Conservation (phyloP, 1,284 basidiomycete genomes). For the Ceratobasidium sp. region DNA sequence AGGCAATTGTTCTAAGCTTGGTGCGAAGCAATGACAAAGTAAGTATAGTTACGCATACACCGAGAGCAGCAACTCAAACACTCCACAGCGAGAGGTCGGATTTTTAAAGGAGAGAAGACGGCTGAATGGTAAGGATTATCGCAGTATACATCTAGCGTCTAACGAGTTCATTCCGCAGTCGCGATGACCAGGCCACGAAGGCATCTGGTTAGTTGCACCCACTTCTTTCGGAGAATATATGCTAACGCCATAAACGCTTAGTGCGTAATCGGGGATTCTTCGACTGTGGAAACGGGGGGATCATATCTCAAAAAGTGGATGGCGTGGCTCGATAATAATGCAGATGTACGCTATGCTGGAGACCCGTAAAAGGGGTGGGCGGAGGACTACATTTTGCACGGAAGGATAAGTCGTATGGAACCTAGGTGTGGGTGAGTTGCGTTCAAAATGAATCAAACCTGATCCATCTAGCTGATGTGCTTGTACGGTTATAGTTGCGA, state of each 20-base stretch:
- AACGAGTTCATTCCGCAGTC: conserved; percentile 59
- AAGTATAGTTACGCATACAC: conserved; percentile 43
- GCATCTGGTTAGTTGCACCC: conserved; percentile 72
- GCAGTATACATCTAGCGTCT: conserved; percentile 20
- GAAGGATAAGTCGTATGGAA: no score
- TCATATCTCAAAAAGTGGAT: conserved; percentile 89
- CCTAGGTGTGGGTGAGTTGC: no score
- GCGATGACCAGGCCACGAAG: conserved; percentile 94
- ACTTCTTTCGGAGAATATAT: not conserved
- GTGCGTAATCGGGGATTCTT: conserved; percentile 92
- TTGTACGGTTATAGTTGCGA: no score
- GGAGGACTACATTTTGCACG: no score
- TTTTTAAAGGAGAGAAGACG: conserved; percentile 91
- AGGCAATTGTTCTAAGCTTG: conserved; percentile 88
- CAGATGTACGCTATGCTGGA: conserved; percentile 87
- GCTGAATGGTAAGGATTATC: conserved; percentile 74
- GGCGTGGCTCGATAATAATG: conserved; percentile 86
- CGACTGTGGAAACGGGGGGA: conserved; percentile 85
- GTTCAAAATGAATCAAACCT: no score
- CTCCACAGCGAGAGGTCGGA: conserved; percentile 80
- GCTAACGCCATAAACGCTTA: conserved; percentile 51
- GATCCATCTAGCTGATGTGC: no score
- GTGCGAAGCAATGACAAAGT: conserved; percentile 88
- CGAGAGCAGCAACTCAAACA: not conserved
- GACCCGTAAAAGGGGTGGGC: no score